Evolutionary conservation across 2,329 filamentous ascomycete genomes (phyloP), one percentile per base, ranked within the genome.

Genomic region (Fusarium chlamydosporum): DNA sequence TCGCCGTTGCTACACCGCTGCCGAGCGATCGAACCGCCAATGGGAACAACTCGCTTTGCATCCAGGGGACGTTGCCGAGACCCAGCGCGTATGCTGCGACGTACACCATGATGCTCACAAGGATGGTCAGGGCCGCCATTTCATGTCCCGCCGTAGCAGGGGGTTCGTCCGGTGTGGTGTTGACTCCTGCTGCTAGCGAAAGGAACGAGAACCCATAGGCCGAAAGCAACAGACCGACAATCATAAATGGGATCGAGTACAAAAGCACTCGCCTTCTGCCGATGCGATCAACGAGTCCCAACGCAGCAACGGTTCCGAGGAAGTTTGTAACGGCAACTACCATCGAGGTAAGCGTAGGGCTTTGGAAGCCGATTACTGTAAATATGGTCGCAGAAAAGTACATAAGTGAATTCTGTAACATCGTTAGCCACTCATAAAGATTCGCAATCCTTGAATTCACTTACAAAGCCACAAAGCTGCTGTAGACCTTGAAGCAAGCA

Each of bases 61-160:
- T 95, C 95, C 95, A 98, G 1, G 95, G 94, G 4, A 98, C 93
- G 73, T 94, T 96, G 10, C 95, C 95, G 3, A 98, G 85, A 4
- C 95, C 95, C 2, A 94, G 83, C 2, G 95, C 95, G 76, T 96
- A 98, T 1, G 91, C 85, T 10, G 92, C 91, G 3, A 97, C 94
- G 78, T 96, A 97, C 9, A 93, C 72, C 78, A 94, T 91, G 77
- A 97, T 90, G 68, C 91, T 91, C 40, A 87, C 67, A 4, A 97
- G 85, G 42, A 97, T 91, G 18, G 90, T 76, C 29, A 82, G 61
- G 4, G 87, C 83, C 1, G 85, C 82, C n/a, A 66, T 51, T 23
- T 70, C 57, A 47, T 76, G 71, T 8, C 67, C 72, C 7, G 67
- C 41, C 9, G 41, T 58, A 11, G 66, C 56, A 8, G 68, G 38